phyloP scores from a whole-genome alignment of 163 green algal genomes.

The Trebouxia gelatinosa region DNA sequence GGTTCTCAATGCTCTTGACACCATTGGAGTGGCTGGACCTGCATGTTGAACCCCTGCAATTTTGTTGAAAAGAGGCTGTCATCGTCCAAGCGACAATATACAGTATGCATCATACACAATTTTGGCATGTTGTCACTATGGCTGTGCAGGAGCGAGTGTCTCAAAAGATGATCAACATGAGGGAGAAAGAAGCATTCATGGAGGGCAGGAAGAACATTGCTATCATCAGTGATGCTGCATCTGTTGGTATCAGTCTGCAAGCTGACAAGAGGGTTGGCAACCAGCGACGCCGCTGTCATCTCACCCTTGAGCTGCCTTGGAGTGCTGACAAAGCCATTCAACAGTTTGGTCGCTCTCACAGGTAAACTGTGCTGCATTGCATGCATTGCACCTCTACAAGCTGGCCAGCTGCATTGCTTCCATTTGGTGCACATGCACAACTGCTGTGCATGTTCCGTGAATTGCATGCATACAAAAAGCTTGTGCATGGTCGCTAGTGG shows the following conservation, averaged over 20 bases:
- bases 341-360: slow-evolving; percentile 64
- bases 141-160: slow-evolving; percentile 46
- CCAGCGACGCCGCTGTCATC: slow-evolving; percentile 51
- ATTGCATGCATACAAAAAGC: too few species aligned
- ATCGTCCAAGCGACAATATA: neutral
- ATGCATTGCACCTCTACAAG: too few species aligned
- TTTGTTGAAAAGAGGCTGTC: neutral
- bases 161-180: slow-evolving; percentile 65
- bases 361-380: too few species aligned
- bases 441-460: too few species aligned
- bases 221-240: slow-evolving; percentile 50
- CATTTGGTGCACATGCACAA: too few species aligned
- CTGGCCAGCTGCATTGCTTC: too few species aligned
- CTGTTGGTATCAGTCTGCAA: slow-evolving; percentile 47
- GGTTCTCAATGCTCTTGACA: too few species aligned
- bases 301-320: slow-evolving; percentile 70
- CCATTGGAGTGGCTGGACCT: too few species aligned
- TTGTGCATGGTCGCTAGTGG: too few species aligned
- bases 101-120: neutral
- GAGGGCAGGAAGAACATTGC: slow-evolving; percentile 54
- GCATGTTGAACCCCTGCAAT: too few species aligned
- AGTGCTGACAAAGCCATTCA: slow-evolving; percentile 70
- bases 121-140: neutral
- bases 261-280: slow-evolving; percentile 48
- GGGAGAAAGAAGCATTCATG: slow-evolving; percentile 61